Percentiles rank a stretch among this genome's conserved stretches.
phyloP scores from a whole-genome alignment of 805 yeast species.

The Yamadazyma takamatsuzukensis region DNA sequence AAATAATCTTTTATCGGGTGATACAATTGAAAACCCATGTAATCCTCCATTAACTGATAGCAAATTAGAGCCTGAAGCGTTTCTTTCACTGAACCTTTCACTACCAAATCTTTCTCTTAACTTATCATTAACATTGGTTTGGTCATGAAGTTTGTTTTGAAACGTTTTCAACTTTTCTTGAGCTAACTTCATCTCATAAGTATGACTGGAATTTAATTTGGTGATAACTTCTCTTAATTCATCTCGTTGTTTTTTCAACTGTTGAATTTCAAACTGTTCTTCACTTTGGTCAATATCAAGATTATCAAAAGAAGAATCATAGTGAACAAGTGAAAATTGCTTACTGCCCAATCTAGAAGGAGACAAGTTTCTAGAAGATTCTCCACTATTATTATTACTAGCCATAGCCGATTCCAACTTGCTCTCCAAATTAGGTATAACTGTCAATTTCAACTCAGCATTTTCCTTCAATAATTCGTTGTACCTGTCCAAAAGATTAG shows the following conservation, averaged over 20 bases:
- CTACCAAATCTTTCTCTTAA: constrained; percentile 21
- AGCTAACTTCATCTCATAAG: constrained; percentile 32
- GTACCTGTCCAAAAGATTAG: constrained; percentile 35
- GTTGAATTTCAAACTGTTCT: constrained; percentile 19
- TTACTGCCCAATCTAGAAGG: neutral
- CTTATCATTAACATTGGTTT: constrained; percentile 30
- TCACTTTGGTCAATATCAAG: constrained; percentile 8
- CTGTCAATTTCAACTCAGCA: constrained; percentile 36
- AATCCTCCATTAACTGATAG: constrained; percentile 22
- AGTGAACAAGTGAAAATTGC: constrained; percentile 1
- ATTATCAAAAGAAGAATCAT: constrained; percentile 6
- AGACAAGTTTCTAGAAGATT: constrained; percentile 1
- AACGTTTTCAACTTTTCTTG: constrained; percentile 31
- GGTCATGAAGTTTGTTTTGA: constrained; percentile 27
- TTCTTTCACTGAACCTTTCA: constrained; percentile 2
- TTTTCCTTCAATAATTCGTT: constrained; percentile 39
- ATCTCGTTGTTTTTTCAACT: constrained; percentile 32
- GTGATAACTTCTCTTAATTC: constrained; percentile 39
- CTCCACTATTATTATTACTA: neutral
- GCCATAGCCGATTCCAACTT: constrained; percentile 9
- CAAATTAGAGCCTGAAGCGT: constrained; percentile 3
- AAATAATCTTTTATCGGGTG: constrained; percentile 26
- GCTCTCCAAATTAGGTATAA: constrained; percentile 46
- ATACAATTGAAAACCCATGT: constrained; percentile 36
- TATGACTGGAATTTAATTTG: constrained; percentile 33